Percentiles rank a stretch among this genome's conserved stretches.
Conservation (phyloP, 2,329 filamentous ascomycete genomes). For the Aspergillus terreus region DNA sequence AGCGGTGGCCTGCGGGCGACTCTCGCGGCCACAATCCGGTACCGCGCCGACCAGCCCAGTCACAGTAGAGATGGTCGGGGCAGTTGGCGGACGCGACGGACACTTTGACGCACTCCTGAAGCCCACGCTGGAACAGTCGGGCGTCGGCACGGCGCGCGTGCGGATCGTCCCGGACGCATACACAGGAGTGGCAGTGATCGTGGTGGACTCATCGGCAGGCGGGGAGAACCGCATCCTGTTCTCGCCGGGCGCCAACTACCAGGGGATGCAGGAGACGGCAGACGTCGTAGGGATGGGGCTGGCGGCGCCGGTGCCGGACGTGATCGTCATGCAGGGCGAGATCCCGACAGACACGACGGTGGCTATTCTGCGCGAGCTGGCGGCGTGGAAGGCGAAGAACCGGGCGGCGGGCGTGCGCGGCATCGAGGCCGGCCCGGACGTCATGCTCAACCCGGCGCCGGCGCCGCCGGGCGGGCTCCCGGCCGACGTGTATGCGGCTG, state of each 20-base stretch:
- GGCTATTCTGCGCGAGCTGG: constrained; percentile 49
- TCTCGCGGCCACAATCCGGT: constrained; percentile 57
- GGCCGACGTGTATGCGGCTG: constrained; percentile 58
- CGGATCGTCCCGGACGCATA: constrained; percentile 43
- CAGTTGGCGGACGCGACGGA: constrained; percentile 61
- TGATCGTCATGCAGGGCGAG: constrained; percentile 76
- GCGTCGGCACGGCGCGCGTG: constrained; percentile 59
- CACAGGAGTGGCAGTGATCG: constrained; percentile 70
- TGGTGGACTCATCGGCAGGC: constrained; percentile 68
- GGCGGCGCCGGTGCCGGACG: constrained; percentile 48
- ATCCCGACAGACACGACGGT: constrained; percentile 66
- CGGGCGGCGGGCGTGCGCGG: constrained; percentile 34
- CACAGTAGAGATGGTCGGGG: constrained; percentile 67
- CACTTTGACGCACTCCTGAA: constrained; percentile 61
- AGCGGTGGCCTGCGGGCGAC: constrained; percentile 80
- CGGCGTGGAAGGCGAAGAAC: constrained; percentile 40
- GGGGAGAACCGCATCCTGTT: constrained; percentile 73
- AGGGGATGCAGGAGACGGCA: constrained; percentile 38
- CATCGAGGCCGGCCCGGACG: constrained; percentile 47
- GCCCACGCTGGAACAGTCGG: constrained; percentile 56
- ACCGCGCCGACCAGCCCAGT: constrained; percentile 24
- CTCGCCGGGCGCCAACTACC: constrained; percentile 65
- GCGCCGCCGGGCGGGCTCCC: constrained; percentile 72
- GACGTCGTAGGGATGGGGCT: constrained; percentile 38
- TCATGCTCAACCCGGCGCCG: constrained; percentile 84